Evolutionary conservation across 768 basidiomycete genomes (phyloP).

Genomic region (Flagelloscypha sp.): DNA sequence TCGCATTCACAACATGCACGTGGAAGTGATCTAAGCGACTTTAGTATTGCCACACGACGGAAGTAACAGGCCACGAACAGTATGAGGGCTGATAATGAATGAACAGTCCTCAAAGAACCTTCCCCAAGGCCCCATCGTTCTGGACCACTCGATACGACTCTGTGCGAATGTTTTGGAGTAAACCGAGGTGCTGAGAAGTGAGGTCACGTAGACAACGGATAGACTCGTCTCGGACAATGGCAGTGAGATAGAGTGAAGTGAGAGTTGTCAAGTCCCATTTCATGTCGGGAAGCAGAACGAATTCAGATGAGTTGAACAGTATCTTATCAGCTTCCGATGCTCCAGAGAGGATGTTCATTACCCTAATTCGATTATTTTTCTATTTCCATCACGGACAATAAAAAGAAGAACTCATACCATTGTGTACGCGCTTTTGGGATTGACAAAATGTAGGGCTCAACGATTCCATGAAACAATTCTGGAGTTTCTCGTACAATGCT

Average conservation of each 20-base stretch:
- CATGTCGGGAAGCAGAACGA: conserved; percentile 87
- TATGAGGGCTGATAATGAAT: conserved; percentile 96
- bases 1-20: conserved; percentile 81
- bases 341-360: conserved; percentile 75
- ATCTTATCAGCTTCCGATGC: conserved; percentile 67
- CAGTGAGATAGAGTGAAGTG: conserved; percentile 79
- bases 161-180: conserved; percentile 59
- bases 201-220: conserved; percentile 78
- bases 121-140: conserved; percentile 55
- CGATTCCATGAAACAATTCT: conserved; percentile 58
- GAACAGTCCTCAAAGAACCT: conserved; percentile 66
- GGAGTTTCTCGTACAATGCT: conserved; percentile 81
- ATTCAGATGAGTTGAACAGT: conserved; percentile 54
- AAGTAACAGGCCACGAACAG: conserved; percentile 47
- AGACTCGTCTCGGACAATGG: conserved; percentile 52
- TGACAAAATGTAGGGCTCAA: conserved; percentile 69
- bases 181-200: conserved; percentile 46
- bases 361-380: conserved; percentile 39
- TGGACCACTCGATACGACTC: conserved; percentile 45
- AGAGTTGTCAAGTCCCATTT: conserved; percentile 86
- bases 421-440: conserved; percentile 72
- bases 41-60: neutral
- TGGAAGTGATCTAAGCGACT: conserved; percentile 75
- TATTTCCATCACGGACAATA: neutral
- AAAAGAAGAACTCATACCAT: conserved; percentile 44